Base-by-base conservation (phyloP, 768 basidiomycete species). In the Boletus barrowsii region DNA sequence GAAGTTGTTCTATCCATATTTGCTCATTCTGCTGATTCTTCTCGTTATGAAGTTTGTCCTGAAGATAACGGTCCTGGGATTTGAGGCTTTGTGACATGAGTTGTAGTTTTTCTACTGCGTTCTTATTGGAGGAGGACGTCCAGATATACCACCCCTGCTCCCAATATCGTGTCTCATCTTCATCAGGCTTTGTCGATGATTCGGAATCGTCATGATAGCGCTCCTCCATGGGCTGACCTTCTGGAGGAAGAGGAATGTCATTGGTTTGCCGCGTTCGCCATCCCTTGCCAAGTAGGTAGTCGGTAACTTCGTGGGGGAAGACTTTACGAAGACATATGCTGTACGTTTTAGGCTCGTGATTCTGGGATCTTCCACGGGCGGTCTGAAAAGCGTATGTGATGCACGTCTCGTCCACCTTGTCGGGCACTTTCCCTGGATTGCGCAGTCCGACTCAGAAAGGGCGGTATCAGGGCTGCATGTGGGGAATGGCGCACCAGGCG, bases 131-230 rank as follows among this genome's bases (percentile, higher is more conserved):
- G 50, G 74, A 75, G 15, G 80, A 79, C 47, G 81, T 78, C 87
- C 87, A 90, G 40, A 91, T 61, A 63, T 91, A 91, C 79, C 80
- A 86, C 5, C 88, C 88, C 61, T 84, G 82, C 52, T 87, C 77
- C 88, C 88, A 91, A 61, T 80, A 77, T 57, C 79, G 65, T 15
- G 55, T 82, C 40, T 72, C 74, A 20, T 79, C 73, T 37, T 56
- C 70, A 54, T 53, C 69, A 22, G 62, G 42, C 54, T 44, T 59
- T 6, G 68, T 29, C 30, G 55, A 40, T 20, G 45, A 2, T 15
- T 65, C 65, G 26, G 52, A 15, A 26, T 59, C 58, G 18, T 60
- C 49, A 15, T n/a, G 2, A 47, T 49, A 46, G 40, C n/a, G 57
- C 40, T 49, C 62, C 46, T 79, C 22, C 14, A 33, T 15, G 75